Evolutionary conservation across 2,329 filamentous ascomycete species (phyloP), one percentile per base, ranked within the genome.

Genomic region (Fusarium secorum): DNA sequence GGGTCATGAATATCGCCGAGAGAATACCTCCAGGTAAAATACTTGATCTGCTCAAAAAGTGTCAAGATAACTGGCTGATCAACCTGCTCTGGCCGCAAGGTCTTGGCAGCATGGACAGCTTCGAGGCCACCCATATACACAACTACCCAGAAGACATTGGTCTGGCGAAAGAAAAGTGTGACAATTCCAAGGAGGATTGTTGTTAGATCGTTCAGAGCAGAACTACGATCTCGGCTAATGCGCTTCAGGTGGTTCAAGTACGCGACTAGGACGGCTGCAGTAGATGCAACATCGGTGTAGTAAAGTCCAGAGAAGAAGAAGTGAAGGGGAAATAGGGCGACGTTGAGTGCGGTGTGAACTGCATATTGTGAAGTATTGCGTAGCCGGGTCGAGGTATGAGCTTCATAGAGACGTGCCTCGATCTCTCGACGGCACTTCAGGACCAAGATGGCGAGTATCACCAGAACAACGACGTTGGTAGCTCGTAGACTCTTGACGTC

Each of bases 271-370:
- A 98, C 93, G 3, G 90, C 86, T 11, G 93, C 84, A 0, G 94
- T 93, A 0, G 95, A 97, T 54, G 93, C 85, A 5, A 98, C 87
- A 79, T 99, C 96, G 0, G 96, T 99, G 79, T 99, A 99, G 80
- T 97, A 99, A 11, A 99, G 84, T 0, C 89, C 94, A 0, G 94
- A 96, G 81, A 99, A 99, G 86, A 99, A 99, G 85, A 97, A 98
- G 1, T 99, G 80, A 1, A 95, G 89, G 0, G 96, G 96, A 68
- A 98, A 98, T 0, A 97, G 84, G 22, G 89, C 89, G 42, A 97
- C 88, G 72, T 98, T 97, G 72, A 96, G 77, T 5, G 91, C 92
- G 0, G 89, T 90, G 73, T 93, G 89, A 30, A 87, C 78, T 7
- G 83, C 77, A 74, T 85, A 83, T 35, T 80, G 60, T 1, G 84